These are phyloP conservation scores for Selaginella moellendorffii DNA, from an alignment of 75 land plant species.

Conservation along the genomic window DNA sequence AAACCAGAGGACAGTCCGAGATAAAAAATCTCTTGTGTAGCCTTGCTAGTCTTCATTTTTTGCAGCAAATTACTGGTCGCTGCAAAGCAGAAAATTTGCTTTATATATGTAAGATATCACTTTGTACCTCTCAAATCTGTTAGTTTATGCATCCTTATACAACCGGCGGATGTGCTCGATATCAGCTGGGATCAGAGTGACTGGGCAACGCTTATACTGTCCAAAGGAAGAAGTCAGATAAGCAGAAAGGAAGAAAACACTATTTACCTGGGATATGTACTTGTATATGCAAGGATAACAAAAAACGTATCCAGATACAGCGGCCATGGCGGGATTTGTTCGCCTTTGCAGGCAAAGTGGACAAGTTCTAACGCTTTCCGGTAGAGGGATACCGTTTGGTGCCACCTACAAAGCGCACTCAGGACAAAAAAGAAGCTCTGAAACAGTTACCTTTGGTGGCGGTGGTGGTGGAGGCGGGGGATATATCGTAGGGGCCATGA, in stretches of 20 bases:
- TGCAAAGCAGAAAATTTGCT: no score
- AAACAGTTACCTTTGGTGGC: slow-evolving; percentile 61
- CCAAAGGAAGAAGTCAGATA: neutral
- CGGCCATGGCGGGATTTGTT: slow-evolving; percentile 73
- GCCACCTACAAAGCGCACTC: slow-evolving; percentile 54
- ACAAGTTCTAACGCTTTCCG: slow-evolving; percentile 61
- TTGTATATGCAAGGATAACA: slow-evolving; percentile 88
- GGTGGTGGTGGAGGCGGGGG: slow-evolving; percentile 99
- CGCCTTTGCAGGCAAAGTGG: slow-evolving; percentile 82
- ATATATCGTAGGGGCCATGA: slow-evolving; percentile 88
- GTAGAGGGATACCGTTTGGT: slow-evolving; percentile 75
- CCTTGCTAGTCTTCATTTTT: no score
- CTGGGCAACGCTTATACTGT: slow-evolving; percentile 95
- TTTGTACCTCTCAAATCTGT: no score
- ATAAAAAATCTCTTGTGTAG: no score
- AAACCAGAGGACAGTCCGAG: no score
- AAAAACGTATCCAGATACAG: slow-evolving; percentile 89
- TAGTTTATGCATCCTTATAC: slow-evolving; percentile 48
- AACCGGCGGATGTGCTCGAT: slow-evolving; percentile 67
- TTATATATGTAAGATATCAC: no score
- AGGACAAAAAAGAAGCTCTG: no score
- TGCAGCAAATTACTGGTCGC: no score
- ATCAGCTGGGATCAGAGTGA: slow-evolving; percentile 61
- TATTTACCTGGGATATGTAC: slow-evolving; percentile 71
- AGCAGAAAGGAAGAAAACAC: neutral